Evolutionary conservation across 192 early-diverging fungal species (phyloP).

Genomic region (Thoreauomyces humboldtii): DNA sequence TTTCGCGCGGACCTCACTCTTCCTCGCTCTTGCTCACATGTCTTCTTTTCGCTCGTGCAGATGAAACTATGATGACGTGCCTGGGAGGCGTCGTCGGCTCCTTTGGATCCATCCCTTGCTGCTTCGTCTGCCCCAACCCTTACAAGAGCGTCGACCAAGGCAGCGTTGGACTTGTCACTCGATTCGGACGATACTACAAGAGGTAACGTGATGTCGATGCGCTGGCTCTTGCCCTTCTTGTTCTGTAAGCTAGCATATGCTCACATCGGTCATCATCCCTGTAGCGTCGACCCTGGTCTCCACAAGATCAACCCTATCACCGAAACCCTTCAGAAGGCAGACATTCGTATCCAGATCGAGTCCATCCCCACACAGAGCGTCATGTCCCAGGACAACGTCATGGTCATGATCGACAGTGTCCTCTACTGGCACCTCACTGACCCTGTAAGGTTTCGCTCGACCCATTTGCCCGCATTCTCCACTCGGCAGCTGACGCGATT

Average conservation of each 20-base stretch:
- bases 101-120: constrained; percentile 20
- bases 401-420: constrained; percentile 78
- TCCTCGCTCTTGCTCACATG: background rate
- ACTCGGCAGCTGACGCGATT: constrained; percentile 51
- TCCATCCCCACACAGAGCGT: constrained; percentile 54
- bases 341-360: constrained; percentile 64
- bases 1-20: background rate
- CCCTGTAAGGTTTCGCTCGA: constrained; percentile 15
- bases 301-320: constrained; percentile 42
- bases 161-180: constrained; percentile 63
- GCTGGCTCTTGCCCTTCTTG: background rate
- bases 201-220: background rate
- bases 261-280: too few species aligned
- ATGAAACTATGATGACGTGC: constrained; percentile 11
- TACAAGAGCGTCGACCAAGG: constrained; percentile 71
- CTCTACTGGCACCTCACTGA: constrained; percentile 74
- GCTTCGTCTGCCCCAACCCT: constrained; percentile 46
- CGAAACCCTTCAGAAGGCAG: constrained; percentile 38
- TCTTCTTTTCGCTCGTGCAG: background rate
- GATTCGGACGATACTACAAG: constrained; percentile 58
- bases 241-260: too few species aligned
- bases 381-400: constrained; percentile 91
- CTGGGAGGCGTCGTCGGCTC: constrained; percentile 7
- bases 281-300: constrained; percentile 48
- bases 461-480: constrained; percentile 35